Percentiles rank a stretch among this genome's conserved stretches.
Evolutionary conservation across 805 yeast species (phyloP).

Genomic region (Wickerhamiella hasegawae): DNA sequence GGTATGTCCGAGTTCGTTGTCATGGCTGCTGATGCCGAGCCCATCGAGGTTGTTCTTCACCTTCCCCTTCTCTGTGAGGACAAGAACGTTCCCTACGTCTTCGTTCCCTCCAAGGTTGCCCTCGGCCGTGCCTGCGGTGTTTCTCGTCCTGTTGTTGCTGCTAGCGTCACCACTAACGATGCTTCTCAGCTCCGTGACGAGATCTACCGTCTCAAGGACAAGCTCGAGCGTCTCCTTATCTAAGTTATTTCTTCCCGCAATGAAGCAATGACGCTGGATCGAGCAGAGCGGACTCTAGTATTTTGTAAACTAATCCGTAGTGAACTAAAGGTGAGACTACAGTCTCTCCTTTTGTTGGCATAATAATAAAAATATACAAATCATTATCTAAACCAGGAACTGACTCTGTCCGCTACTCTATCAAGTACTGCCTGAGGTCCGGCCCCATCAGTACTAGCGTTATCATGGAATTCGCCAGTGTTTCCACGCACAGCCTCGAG

Average conservation of each 20-base stretch:
- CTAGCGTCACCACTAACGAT: constrained; percentile 95
- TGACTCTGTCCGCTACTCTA: not conserved
- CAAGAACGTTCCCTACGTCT: constrained; percentile 98
- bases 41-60: constrained; percentile 94
- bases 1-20: constrained; percentile 98
- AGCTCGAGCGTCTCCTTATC: constrained; percentile 93
- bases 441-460: too few relatives aligned
- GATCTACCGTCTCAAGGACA: constrained; percentile 94
- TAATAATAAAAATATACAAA: not conserved
- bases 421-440: too few relatives aligned
- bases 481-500: constrained; percentile 4
- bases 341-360: not conserved
- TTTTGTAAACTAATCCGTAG: too few relatives aligned
- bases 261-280: constrained; percentile 11
- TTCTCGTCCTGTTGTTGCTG: constrained; percentile 98
- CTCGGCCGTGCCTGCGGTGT: constrained; percentile 99
- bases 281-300: constrained; percentile 9
- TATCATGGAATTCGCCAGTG: not conserved
- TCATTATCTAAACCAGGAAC: not conserved
- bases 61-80: constrained; percentile 97
- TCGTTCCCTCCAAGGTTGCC: constrained; percentile 96
- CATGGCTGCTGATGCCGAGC: constrained; percentile 99
- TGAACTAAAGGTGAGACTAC: too few relatives aligned
- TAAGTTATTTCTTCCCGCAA: constrained; percentile 23
- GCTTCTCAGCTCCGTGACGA: constrained; percentile 95